phyloP scores from a whole-genome alignment of 2,329 filamentous ascomycete species.

The Daldinia sp. region DNA sequence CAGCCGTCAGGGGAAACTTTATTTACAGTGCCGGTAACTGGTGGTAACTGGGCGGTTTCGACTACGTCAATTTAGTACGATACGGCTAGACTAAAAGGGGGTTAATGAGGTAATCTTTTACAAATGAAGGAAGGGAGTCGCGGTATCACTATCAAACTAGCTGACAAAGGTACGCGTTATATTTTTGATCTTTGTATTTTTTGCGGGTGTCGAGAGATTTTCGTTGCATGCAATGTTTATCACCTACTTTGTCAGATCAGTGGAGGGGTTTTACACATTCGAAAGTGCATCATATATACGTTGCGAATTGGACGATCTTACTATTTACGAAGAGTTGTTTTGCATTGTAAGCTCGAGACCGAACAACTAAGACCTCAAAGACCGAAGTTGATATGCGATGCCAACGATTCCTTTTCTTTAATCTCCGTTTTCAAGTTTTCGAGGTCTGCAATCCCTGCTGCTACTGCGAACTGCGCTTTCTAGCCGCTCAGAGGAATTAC shows the following conservation, averaged over 20 bases:
- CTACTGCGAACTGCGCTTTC: constrained; percentile 10
- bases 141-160: constrained; percentile 21
- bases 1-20: constrained; percentile 29
- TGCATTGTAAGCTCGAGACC: neutral
- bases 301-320: neutral
- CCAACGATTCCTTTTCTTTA: constrained; percentile 22
- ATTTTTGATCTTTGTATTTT: neutral
- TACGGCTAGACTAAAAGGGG: constrained; percentile 18
- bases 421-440: constrained; percentile 30
- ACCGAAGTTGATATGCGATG: neutral
- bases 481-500: constrained; percentile 11
- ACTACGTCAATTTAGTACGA: constrained; percentile 9
- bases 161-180: neutral
- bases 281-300: neutral
- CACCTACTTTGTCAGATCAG: neutral
- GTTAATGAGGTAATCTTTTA: constrained; percentile 12
- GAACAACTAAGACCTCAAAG: constrained; percentile 2
- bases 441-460: constrained; percentile 19
- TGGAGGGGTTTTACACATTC: neutral
- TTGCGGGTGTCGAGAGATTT: neutral
- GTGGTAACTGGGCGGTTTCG: constrained; percentile 9
- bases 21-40: constrained; percentile 3
- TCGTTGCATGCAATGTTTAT: neutral
- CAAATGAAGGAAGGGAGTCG: constrained; percentile 21
- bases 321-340: neutral